Evolutionary conservation across 768 basidiomycete species (phyloP), one percentile per base, ranked within the genome.

Genomic region (Boletus barrowsii): DNA sequence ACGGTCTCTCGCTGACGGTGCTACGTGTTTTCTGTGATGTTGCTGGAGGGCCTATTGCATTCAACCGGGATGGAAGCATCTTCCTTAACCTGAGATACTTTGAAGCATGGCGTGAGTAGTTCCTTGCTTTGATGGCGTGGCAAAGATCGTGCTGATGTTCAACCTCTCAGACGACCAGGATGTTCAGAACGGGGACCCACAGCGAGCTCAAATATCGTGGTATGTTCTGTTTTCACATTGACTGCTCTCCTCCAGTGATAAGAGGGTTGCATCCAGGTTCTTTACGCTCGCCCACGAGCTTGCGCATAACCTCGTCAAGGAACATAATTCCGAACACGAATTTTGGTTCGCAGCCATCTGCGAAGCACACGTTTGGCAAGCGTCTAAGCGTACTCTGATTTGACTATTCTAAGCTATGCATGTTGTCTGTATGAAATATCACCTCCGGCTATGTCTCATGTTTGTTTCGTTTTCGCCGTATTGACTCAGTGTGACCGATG

Each of bases 71-170:
- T 47, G 91, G 88, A 5, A 87, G 86, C 50, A 77, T 98, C 17
- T 97, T 90, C 72, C 68, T 96, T 53, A 97, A 96, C 67, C 73
- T 91, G 26, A 78, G 91, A 33, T 93, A 86, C 68, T 93, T 82
- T 60, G 79, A 88, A 64, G 80, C 84, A 49, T 92, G 90, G 89
- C 92, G 88, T 92, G 70, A 75, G 86, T 77, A 29, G 2, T 3
- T 17, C 8, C 17, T 15, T 15, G 5, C 37, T 0, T 9, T 10
- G 15, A 39, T 30, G 7, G 10, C 8, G 37, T 47, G 11, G 7
- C 17, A 26, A 8, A 26, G 7, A 26, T 26, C 26, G 26, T 26
- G 10, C 24, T 26, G 22, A 26, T 26, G 26, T 9, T 26, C 8
- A 26, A 26, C 5, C 15, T 29, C 8, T 26, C 20, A 42, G 50